A percentile compares a stretch with the other conserved stretches of the same genome.
Conservation (phyloP, 257 asterid genomes). For the Capsicum pubescens region DNA sequence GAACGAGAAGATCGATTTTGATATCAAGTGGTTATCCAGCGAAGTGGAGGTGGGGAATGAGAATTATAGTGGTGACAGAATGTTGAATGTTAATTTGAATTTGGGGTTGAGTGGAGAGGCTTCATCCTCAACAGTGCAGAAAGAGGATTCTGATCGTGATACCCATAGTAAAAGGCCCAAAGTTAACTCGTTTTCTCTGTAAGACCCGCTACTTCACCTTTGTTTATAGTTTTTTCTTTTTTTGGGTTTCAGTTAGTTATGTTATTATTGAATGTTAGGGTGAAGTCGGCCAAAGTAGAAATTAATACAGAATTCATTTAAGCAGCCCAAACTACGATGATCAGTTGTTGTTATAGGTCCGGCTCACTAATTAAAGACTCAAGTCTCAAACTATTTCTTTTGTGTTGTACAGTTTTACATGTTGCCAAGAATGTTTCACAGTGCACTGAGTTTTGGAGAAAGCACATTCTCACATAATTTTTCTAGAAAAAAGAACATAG, state of each 20-base stretch:
- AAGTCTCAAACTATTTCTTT: not conserved
- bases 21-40: slow-evolving; percentile 22
- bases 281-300: slow-evolving; percentile 37
- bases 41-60: slow-evolving; percentile 33
- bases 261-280: not conserved
- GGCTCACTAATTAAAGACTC: not conserved
- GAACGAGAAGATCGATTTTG: slow-evolving; percentile 38
- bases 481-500: not conserved
- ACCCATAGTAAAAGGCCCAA: slow-evolving; percentile 79
- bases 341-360: no score
- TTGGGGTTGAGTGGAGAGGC: slow-evolving; percentile 77
- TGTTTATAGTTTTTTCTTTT: not conserved
- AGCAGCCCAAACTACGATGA: not conserved
- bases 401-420: not conserved
- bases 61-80: slow-evolving; percentile 40
- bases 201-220: slow-evolving; percentile 39
- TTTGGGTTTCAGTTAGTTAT: not conserved
- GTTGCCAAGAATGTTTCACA: not conserved
- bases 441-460: not conserved
- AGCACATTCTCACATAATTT: not conserved
- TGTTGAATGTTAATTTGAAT: slow-evolving; percentile 62
- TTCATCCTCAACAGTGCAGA: slow-evolving; percentile 52
- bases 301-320: not conserved
- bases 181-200: slow-evolving; percentile 78
- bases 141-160: slow-evolving; percentile 53